Percentiles rank a stretch among this genome's conserved stretches.
These are phyloP conservation scores for Lepidium campestre DNA, from an alignment of 441 rosid species.

Conservation along the genomic window DNA sequence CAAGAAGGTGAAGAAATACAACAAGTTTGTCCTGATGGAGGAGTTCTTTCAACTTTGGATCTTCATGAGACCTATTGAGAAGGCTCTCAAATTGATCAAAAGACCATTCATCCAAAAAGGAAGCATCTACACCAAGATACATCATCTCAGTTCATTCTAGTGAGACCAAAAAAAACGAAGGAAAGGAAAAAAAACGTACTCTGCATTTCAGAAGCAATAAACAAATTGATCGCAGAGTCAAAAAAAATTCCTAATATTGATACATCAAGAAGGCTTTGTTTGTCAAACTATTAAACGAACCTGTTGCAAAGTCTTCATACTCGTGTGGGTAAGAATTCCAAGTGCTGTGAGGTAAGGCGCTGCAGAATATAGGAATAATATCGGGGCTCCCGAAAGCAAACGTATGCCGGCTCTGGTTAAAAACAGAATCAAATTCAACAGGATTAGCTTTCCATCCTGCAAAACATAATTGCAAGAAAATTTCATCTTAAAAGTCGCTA, in stretches of 20 bases:
- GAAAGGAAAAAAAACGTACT: not conserved
- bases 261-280: not conserved
- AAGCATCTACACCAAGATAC: constrained; percentile 73
- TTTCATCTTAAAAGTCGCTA: not conserved
- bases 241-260: not conserved
- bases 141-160: not conserved
- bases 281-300: constrained; percentile 30
- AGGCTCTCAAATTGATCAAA: constrained; percentile 94
- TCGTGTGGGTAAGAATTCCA: constrained; percentile 89
- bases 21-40: constrained; percentile 84
- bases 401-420: constrained; percentile 82
- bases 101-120: constrained; percentile 99
- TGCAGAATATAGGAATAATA: constrained; percentile 90
- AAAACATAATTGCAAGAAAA: constrained; percentile 13
- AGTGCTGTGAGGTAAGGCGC: constrained; percentile 79
- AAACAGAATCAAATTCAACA: constrained; percentile 93
- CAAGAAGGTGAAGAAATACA: constrained; percentile 88
- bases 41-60: constrained; percentile 66
- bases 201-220: not conserved
- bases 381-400: constrained; percentile 93
- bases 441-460: constrained; percentile 99
- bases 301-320: constrained; percentile 96
- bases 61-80: constrained; percentile 71
- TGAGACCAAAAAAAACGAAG: not conserved
- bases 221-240: not conserved